These are phyloP conservation scores for Aspergillus luchuensis DNA, from an alignment of 2,329 filamentous ascomycete genomes.

Conservation along the genomic window DNA sequence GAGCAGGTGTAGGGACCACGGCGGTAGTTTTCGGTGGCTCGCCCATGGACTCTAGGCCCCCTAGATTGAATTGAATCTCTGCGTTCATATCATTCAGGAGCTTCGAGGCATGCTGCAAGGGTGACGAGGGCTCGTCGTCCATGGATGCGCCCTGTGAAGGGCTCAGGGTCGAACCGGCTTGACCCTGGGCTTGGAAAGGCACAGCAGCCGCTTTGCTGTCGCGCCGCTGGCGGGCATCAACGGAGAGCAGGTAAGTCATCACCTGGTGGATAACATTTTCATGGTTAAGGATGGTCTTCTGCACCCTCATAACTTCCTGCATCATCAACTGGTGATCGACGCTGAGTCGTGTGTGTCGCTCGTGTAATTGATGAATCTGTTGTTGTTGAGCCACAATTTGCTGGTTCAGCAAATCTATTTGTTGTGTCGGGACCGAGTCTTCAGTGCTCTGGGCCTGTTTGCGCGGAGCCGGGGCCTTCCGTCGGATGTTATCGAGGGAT, in stretches of 20 bases:
- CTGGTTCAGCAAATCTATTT: slow-evolving; percentile 85
- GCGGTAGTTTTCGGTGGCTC: slow-evolving; percentile 59
- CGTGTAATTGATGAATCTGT: slow-evolving; percentile 84
- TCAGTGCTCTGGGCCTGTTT: slow-evolving; percentile 71
- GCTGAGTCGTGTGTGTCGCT: slow-evolving; percentile 77
- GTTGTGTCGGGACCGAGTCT: slow-evolving; percentile 76
- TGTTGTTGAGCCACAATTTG: slow-evolving; percentile 88
- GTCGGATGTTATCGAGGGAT: slow-evolving; percentile 90
- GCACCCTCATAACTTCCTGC: slow-evolving; percentile 64
- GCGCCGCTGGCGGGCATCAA: slow-evolving; percentile 65
- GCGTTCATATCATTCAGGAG: slow-evolving; percentile 66
- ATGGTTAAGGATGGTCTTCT: slow-evolving; percentile 72
- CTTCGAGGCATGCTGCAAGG: slow-evolving; percentile 68
- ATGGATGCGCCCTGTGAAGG: slow-evolving; percentile 49
- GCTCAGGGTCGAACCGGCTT: slow-evolving; percentile 44
- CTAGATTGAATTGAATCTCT: slow-evolving; percentile 64
- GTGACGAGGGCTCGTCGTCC: slow-evolving; percentile 67
- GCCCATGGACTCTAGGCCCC: slow-evolving; percentile 67
- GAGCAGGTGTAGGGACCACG: slow-evolving; percentile 58
- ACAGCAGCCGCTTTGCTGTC: slow-evolving; percentile 54
- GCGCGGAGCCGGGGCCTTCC: slow-evolving; percentile 89
- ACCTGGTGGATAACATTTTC: slow-evolving; percentile 71
- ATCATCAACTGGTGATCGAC: slow-evolving; percentile 66
- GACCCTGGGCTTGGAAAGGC: slow-evolving; percentile 46
- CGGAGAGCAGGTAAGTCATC: slow-evolving; percentile 66